A percentile compares a stretch with the other conserved stretches of the same genome.
These are phyloP conservation scores for Geranium incanum DNA, from an alignment of 441 rosid species.

Conservation along the genomic window DNA sequence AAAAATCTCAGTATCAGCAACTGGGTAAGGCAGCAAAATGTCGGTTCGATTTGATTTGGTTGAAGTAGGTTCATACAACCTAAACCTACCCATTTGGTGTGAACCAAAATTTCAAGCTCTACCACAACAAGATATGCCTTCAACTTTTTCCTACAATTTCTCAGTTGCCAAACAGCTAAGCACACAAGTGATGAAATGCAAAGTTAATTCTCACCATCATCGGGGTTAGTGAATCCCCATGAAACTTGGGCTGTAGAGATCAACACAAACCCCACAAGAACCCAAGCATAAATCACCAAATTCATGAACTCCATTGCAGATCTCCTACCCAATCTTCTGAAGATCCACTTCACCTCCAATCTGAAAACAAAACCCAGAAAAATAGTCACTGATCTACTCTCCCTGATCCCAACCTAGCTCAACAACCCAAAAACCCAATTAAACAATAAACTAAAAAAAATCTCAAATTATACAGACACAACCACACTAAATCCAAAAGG, in stretches of 20 bases:
- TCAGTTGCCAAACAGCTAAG: constrained; percentile 18
- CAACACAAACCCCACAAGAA: constrained; percentile 43
- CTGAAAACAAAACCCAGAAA: constrained; percentile 30
- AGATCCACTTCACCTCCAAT: constrained; percentile 34
- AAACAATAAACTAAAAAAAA: constrained; percentile 18
- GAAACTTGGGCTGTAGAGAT: constrained; percentile 50
- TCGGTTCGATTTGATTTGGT: neutral
- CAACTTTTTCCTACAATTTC: constrained; percentile 4
- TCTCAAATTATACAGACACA: constrained; percentile 12
- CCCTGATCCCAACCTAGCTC: constrained; percentile 20
- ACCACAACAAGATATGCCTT: neutral
- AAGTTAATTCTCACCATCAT: constrained; percentile 52
- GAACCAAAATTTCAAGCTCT: neutral
- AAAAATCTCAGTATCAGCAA: neutral
- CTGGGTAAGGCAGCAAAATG: neutral
- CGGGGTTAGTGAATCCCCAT: constrained; percentile 54
- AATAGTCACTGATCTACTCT: constrained; percentile 2
- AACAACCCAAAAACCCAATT: constrained; percentile 9
- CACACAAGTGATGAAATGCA: neutral
- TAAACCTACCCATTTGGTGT: neutral
- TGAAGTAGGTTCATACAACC: constrained; percentile 2
- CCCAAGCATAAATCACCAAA: constrained; percentile 39
- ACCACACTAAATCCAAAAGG: neutral
- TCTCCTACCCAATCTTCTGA: constrained; percentile 52
- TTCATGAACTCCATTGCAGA: constrained; percentile 33